Percentiles rank a stretch among this genome's conserved stretches.
These are phyloP conservation scores for Microstroma glucosiphilum DNA, from an alignment of 1,284 basidiomycete genomes.

Conservation along the genomic window DNA sequence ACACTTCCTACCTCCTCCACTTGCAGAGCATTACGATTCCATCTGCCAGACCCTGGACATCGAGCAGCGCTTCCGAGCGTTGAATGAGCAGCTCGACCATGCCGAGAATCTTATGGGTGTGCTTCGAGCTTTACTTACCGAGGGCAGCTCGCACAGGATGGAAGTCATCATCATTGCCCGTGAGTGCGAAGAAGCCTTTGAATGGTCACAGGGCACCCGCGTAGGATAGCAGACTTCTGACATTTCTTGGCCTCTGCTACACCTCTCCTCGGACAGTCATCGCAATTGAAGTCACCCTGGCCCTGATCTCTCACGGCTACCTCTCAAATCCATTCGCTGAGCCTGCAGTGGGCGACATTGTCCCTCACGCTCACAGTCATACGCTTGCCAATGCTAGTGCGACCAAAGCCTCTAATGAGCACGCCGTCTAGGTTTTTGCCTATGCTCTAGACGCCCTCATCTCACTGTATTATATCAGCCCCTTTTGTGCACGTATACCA, in stretches of 20 bases:
- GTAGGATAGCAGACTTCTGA: no score
- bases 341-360: not conserved
- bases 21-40: slow-evolving; percentile 36
- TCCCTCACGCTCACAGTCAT: no score
- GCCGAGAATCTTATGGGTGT: slow-evolving; percentile 44
- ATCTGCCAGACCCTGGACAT: slow-evolving; percentile 45
- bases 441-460: no score
- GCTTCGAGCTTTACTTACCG: slow-evolving; percentile 45
- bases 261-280: slow-evolving; percentile 3
- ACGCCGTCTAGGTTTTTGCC: no score
- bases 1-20: not conserved
- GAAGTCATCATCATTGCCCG: slow-evolving; percentile 14
- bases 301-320: slow-evolving; percentile 15
- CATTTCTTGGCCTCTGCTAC: not conserved
- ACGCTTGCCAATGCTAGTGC: no score
- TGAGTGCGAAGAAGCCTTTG: not conserved
- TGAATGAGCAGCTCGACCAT: slow-evolving; percentile 48
- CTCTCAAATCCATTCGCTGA: slow-evolving; percentile 4
- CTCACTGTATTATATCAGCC: no score
- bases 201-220: not conserved
- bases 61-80: slow-evolving; percentile 34
- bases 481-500: no score
- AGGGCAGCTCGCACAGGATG: slow-evolving; percentile 44
- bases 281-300: slow-evolving; percentile 10
- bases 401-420: no score